Base-by-base conservation (phyloP, 768 basidiomycete species). In the Trametes sanguinea region DNA sequence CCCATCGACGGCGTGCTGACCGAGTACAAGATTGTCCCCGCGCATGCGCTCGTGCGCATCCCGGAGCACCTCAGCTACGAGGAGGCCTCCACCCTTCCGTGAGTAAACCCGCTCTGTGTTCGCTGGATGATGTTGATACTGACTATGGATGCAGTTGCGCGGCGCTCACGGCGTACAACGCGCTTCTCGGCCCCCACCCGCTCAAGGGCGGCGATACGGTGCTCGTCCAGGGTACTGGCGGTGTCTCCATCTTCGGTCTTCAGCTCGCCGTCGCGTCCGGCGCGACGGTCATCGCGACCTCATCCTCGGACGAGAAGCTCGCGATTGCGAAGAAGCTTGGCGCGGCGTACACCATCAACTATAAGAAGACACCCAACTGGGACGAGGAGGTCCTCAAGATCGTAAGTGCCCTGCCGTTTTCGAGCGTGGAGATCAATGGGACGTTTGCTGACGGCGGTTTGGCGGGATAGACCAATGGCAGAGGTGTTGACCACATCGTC, bases 1-100 rank as follows among this genome's bases (percentile, higher is more conserved):
- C 72, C 75, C 13, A 69, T 74, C 10, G 79, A 82, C 48, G 86
- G 86, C 6, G 80, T 85, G 1, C 68, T 87, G 61, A 67, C 70
- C n/a, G 52, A 70, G 62, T 73, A 73, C 57, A 66, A 64, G 51
- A 45, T 66, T 47, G 43, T 75, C 16, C 70, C 69, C 16, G 69
- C 62, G 4, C 65, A 69, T 39, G 67, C 78, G 0, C 73, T 88
- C 40, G 79, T 88, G 35, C 63, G 68, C 42, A 75, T 87, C 61
- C 84, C 89, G 0, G 71, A 79, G 16, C 81, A 87, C 68, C 76
- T 89, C 17, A 81, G 79, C 2, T 86, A 83, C 64, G 83, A 85
- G 62, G 84, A 90, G 68, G 88, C 82, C 0, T 83, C 88, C 0
- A 86, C 86, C 27, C 74, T 90, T 5, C 84, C 86, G 76, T 87